Conservation (phyloP, 2,329 filamentous ascomycete species). For the Nigrograna mackinnonii region DNA sequence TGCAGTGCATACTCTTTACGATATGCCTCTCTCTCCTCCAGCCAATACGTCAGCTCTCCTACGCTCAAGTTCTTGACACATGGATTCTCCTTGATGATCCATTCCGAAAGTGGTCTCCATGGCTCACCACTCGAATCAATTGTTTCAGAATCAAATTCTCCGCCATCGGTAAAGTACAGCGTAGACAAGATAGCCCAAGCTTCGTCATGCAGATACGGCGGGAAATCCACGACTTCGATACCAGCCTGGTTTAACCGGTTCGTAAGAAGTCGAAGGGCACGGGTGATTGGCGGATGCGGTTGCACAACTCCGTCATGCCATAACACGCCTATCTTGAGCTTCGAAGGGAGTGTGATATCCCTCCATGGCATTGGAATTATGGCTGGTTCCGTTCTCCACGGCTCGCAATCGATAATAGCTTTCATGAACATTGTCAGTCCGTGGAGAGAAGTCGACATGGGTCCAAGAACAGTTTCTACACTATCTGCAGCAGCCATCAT, state of each 20-base stretch:
- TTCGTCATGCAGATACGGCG: slow-evolving; percentile 53
- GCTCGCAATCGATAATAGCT: slow-evolving; percentile 54
- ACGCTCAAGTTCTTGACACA: slow-evolving; percentile 46
- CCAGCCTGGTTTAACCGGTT: slow-evolving; percentile 49
- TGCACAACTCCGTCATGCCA: slow-evolving; percentile 67
- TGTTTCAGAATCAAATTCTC: slow-evolving; percentile 53
- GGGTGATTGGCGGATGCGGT: slow-evolving; percentile 67
- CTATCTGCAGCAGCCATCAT: slow-evolving; percentile 50
- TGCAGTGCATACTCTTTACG: slow-evolving; percentile 48
- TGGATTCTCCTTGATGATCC: slow-evolving; percentile 61
- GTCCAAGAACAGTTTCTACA: slow-evolving; percentile 56
- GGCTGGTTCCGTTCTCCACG: slow-evolving; percentile 62
- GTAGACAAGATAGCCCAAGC: slow-evolving; percentile 52
- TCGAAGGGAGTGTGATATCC: slow-evolving; percentile 23
- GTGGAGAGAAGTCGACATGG: slow-evolving; percentile 56
- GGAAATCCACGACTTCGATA: slow-evolving; percentile 58
- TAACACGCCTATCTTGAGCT: slow-evolving; percentile 63
- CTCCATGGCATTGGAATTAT: slow-evolving; percentile 63
- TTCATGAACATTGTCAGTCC: slow-evolving; percentile 60
- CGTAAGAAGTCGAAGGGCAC: slow-evolving; percentile 56
- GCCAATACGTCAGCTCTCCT: slow-evolving; percentile 48
- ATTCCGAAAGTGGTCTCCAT: slow-evolving; percentile 59
- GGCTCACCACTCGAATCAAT: slow-evolving; percentile 62
- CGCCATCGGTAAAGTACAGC: slow-evolving; percentile 61
- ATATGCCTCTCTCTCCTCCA: slow-evolving; percentile 47